Conservation (phyloP, 176 grass and related monocot species). For the Alloteropsis semialata region DNA sequence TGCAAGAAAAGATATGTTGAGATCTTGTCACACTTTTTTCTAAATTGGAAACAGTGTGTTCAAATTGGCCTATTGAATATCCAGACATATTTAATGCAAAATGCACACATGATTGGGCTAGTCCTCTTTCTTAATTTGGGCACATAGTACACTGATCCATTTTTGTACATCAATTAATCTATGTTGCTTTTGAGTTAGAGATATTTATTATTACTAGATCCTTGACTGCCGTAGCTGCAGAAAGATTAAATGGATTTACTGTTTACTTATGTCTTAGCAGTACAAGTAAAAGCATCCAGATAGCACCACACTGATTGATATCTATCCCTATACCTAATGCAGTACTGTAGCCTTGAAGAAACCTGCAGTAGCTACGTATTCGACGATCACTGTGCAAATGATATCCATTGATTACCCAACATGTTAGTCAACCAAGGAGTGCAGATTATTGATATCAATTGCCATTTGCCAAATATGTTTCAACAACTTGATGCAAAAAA, state of each 20-base stretch:
- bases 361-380: neutral
- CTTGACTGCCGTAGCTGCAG: constrained; percentile 26
- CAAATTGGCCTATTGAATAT: neutral
- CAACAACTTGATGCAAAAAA: neutral
- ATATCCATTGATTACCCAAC: neutral
- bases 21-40: neutral
- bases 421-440: neutral
- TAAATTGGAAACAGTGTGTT: neutral
- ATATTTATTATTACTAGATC: neutral
- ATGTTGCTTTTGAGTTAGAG: neutral
- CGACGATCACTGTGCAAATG: neutral
- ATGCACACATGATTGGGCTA: neutral
- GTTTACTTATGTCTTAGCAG: constrained; percentile 4
- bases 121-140: neutral
- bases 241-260: constrained; percentile 24
- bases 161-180: neutral
- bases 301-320: neutral
- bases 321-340: neutral
- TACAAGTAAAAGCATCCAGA: constrained; percentile 8
- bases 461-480: neutral
- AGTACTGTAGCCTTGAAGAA: neutral
- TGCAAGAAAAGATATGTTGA: neutral
- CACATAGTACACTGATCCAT: neutral
- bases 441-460: neutral
- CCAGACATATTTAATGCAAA: too few species aligned